Evolutionary conservation across 495 filamentous ascomycete genomes (phyloP).

Genomic region (Xylaria acuta): DNA sequence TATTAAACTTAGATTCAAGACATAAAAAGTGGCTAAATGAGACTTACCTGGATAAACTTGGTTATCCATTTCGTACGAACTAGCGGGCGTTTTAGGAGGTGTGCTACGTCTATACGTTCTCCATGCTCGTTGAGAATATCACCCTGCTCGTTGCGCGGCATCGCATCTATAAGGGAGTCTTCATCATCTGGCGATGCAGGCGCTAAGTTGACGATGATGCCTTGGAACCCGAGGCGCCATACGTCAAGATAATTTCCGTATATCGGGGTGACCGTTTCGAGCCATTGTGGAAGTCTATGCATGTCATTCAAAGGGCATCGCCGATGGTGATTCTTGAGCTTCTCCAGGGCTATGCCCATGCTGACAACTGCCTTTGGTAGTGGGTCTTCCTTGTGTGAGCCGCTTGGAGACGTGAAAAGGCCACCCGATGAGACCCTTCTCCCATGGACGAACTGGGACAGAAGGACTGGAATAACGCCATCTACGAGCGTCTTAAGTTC

Average conservation of each 20-base stretch:
- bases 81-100: slow-evolving; percentile 85
- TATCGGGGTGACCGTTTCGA: slow-evolving; percentile 72
- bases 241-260: slow-evolving; percentile 88
- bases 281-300: slow-evolving; percentile 78
- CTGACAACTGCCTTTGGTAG: slow-evolving; percentile 88
- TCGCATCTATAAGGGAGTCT: slow-evolving; percentile 68
- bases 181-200: slow-evolving; percentile 63
- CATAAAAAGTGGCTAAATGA: not conserved
- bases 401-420: slow-evolving; percentile 58
- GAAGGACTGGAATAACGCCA: slow-evolving; percentile 91
- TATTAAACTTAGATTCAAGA: slow-evolving; percentile 27
- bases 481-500: slow-evolving; percentile 94
- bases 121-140: slow-evolving; percentile 79
- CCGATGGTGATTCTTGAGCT: slow-evolving; percentile 78
- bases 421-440: slow-evolving; percentile 69
- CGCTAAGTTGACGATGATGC: slow-evolving; percentile 91
- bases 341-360: slow-evolving; percentile 91
- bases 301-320: slow-evolving; percentile 69
- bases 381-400: slow-evolving; percentile 43
- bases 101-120: slow-evolving; percentile 93
- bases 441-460: slow-evolving; percentile 81
- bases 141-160: slow-evolving; percentile 78
- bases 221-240: slow-evolving; percentile 95
- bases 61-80: slow-evolving; percentile 87
- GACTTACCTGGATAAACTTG: slow-evolving; percentile 76